Conservation (phyloP, 192 early-diverging fungal genomes). For the Coemansia sp. region DNA sequence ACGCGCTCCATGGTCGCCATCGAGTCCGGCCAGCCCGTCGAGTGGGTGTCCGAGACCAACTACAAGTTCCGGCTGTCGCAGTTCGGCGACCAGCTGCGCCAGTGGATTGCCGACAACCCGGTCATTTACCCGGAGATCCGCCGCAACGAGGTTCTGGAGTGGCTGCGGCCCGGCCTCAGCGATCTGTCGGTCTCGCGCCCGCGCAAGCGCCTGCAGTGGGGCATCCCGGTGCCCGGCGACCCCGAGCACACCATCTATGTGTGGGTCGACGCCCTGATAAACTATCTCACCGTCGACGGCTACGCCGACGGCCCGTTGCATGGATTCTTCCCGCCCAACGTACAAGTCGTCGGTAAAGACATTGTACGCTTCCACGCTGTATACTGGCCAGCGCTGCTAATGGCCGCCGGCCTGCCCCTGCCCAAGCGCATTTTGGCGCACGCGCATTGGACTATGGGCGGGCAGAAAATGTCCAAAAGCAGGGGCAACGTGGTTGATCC, state of each 20-base stretch:
- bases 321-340: conserved; percentile 60
- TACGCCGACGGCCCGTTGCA: conserved; percentile 64
- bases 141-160: conserved; percentile 62
- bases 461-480: conserved; percentile 96
- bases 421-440: conserved; percentile 84
- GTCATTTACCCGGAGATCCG: conserved; percentile 63
- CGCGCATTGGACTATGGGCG: conserved; percentile 88
- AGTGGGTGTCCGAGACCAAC: conserved; percentile 90
- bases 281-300: conserved; percentile 84
- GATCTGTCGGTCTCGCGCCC: conserved; percentile 89
- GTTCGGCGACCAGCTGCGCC: conserved; percentile 57
- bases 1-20: conserved; percentile 47
- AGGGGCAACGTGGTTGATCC: conserved; percentile 91
- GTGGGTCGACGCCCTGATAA: conserved; percentile 94
- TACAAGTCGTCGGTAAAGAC: conserved; percentile 93
- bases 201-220: conserved; percentile 75
- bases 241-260: conserved; percentile 89
- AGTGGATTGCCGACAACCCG: conserved; percentile 69
- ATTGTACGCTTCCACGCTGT: conserved; percentile 95
- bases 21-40: conserved; percentile 80
- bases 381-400: conserved; percentile 95
- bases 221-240: conserved; percentile 87
- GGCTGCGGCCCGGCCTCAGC: conserved; percentile 55
- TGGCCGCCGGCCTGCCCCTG: conserved; percentile 76
- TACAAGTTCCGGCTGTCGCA: conserved; percentile 83